Evolutionary conservation across 2,329 filamentous ascomycete genomes (phyloP).

Genomic region (Rutstroemia sp.): DNA sequence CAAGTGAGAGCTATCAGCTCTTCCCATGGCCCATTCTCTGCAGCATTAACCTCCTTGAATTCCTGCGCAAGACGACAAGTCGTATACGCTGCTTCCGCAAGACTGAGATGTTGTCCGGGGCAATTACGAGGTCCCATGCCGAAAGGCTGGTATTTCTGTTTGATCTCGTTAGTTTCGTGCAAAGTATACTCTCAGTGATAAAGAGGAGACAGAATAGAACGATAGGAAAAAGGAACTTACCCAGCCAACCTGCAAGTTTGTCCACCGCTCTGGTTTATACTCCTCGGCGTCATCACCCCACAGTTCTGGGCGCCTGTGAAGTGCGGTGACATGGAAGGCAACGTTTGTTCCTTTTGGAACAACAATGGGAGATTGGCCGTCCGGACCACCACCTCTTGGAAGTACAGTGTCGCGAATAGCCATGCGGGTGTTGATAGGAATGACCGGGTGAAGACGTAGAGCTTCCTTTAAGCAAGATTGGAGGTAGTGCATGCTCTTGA

Average conservation of each 20-base stretch:
- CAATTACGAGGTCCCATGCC: slow-evolving; percentile 65
- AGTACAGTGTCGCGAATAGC: slow-evolving; percentile 19
- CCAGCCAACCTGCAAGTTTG: slow-evolving; percentile 12
- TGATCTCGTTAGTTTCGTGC: too few relatives aligned
- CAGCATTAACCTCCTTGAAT: not conserved
- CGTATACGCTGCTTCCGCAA: slow-evolving; percentile 8
- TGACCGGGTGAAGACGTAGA: slow-evolving; percentile 32
- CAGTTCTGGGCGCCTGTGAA: slow-evolving; percentile 33
- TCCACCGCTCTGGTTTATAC: slow-evolving; percentile 36
- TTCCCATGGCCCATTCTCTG: not conserved
- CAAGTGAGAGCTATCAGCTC: not conserved
- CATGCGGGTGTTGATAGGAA: slow-evolving; percentile 20
- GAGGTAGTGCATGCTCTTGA: slow-evolving; percentile 45
- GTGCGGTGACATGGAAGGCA: slow-evolving; percentile 16
- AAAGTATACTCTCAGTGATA: too few relatives aligned
- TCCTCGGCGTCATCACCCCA: slow-evolving; percentile 33
- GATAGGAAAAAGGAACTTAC: too few relatives aligned
- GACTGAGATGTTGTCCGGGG: slow-evolving; percentile 40
- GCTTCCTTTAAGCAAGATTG: slow-evolving; percentile 47
- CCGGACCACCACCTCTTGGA: slow-evolving; percentile 26
- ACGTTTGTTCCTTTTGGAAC: slow-evolving; percentile 18
- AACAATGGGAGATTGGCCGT: slow-evolving; percentile 23
- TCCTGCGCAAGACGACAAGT: not conserved
- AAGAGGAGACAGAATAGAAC: too few relatives aligned
- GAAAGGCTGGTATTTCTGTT: slow-evolving; percentile 57